Conservation (phyloP, 2,329 filamentous ascomycete genomes). For the Phialophora macrospora region DNA sequence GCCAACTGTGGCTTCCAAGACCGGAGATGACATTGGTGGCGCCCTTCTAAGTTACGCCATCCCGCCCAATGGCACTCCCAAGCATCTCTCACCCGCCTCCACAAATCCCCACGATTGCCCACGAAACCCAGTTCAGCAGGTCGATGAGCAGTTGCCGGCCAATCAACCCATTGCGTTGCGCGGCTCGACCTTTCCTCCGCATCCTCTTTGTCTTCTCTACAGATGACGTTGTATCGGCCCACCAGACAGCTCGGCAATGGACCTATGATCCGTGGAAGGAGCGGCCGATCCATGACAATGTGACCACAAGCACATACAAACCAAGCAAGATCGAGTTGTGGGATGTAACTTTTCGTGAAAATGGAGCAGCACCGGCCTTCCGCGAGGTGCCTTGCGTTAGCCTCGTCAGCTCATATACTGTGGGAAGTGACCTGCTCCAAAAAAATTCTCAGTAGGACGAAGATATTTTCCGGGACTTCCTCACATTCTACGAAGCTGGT, state of each 20-base stretch:
- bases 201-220: slow-evolving; percentile 14
- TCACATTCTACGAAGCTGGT: neutral
- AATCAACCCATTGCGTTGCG: slow-evolving; percentile 4
- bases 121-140: slow-evolving; percentile 18
- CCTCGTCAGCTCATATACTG: slow-evolving; percentile 4
- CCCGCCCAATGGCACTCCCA: neutral
- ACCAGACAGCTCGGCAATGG: slow-evolving; percentile 3
- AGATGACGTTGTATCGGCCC: slow-evolving; percentile 29
- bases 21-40: slow-evolving; percentile 14
- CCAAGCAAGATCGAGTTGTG: slow-evolving; percentile 5
- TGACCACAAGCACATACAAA: slow-evolving; percentile 15
- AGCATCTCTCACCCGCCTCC: neutral
- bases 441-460: neutral
- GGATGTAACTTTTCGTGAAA: slow-evolving; percentile 15
- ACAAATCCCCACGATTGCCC: slow-evolving; percentile 7
- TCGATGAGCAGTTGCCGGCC: slow-evolving; percentile 12
- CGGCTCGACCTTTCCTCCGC: slow-evolving; percentile 12
- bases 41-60: slow-evolving; percentile 2
- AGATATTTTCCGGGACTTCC: neutral
- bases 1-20: neutral
- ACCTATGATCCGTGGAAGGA: slow-evolving; percentile 12
- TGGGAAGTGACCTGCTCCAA: neutral
- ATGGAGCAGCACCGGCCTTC: slow-evolving; percentile 12
- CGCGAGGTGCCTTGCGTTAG: slow-evolving; percentile 19
- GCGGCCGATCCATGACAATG: slow-evolving; percentile 9